Base-by-base conservation (phyloP, 2,329 filamentous ascomycete species). In the Fusarium verticillioides region DNA sequence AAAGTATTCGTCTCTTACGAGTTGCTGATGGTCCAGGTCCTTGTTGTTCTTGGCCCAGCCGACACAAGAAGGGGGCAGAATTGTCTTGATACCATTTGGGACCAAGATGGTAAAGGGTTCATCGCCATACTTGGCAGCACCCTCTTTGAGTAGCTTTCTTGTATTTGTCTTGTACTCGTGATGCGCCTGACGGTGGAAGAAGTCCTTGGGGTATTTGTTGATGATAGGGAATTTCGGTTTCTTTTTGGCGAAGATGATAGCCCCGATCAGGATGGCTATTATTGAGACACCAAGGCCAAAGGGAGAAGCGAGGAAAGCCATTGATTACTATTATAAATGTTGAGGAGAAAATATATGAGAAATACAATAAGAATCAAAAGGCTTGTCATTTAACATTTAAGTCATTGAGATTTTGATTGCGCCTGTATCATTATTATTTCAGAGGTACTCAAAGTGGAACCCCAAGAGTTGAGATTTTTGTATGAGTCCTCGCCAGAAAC, bases 21-120 rank as follows among this genome's bases (percentile, higher is more conserved):
- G 60, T 16, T 63, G 60, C 11, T 63, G 34, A 1, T 63, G 53
- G 4, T 63, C 53, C 10, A 60, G 1, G 6, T 63, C 39, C 9
- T 47, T 63, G n/a, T 60, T 63, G 26, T 46, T 46, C 4, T 60
- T 63, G 9, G 36, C 52, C 60, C 60, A 63, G 6, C 15, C 9
- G 4, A 34, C 26, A 4, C 9, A 23, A 2, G 34, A 46, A 2
- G 53, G 60, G 2, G 40, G 40, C 10, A 63, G 60, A 9, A 47
- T 47, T 2, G 43, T n/a, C 5, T 60, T 60, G 0, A 46, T 18
- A 3, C 60, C 60, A 4, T 63, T 63, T n/a, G 60, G 60, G 7
- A 63, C 40, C 9, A 37, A 1, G 13, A 63, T 46, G 2, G 16
- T 7, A 9, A 46, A 63, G 1, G 40, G 60, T 0, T 3, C 18